Percentiles rank a stretch among this genome's conserved stretches.
Conservation (phyloP, 2,329 filamentous ascomycete genomes). For the Colletotrichum sp. region DNA sequence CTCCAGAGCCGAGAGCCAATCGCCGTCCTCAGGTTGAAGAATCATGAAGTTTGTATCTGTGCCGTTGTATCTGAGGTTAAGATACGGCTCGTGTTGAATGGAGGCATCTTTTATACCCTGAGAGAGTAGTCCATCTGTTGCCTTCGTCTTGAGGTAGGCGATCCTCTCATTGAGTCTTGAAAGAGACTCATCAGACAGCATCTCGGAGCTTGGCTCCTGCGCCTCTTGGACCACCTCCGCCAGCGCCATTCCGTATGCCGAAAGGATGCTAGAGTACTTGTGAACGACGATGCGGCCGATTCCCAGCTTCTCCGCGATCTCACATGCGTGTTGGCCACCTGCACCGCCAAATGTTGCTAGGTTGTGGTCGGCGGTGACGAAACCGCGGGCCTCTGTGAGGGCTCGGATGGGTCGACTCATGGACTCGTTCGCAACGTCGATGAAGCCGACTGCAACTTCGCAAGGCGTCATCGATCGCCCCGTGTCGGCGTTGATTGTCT, state of each 20-base stretch:
- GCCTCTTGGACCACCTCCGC: constrained; percentile 40
- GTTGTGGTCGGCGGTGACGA: constrained; percentile 36
- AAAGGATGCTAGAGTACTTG: constrained; percentile 32
- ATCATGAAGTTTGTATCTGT: constrained; percentile 49
- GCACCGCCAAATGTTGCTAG: constrained; percentile 39
- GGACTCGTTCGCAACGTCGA: constrained; percentile 38
- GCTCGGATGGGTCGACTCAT: constrained; percentile 40
- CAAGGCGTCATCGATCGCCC: not conserved
- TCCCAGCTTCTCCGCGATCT: constrained; percentile 38
- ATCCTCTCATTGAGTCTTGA: constrained; percentile 25
- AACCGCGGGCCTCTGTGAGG: constrained; percentile 38
- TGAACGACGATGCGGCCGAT: constrained; percentile 42
- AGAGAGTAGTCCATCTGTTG: constrained; percentile 39
- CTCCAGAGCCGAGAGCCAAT: constrained; percentile 35
- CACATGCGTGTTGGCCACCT: constrained; percentile 44
- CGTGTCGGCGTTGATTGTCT: constrained; percentile 39
- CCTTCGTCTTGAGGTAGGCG: constrained; percentile 29
- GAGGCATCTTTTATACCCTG: not conserved
- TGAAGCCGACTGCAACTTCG: constrained; percentile 32
- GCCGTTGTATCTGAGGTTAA: constrained; percentile 49
- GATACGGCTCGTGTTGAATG: constrained; percentile 33
- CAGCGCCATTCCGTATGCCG: constrained; percentile 44
- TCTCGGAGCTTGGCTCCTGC: constrained; percentile 30
- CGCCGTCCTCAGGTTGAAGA: constrained; percentile 26
- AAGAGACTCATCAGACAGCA: constrained; percentile 19